Base-by-base conservation (phyloP, 2,329 filamentous ascomycete species). In the Cladosporium cucumerinum region DNA sequence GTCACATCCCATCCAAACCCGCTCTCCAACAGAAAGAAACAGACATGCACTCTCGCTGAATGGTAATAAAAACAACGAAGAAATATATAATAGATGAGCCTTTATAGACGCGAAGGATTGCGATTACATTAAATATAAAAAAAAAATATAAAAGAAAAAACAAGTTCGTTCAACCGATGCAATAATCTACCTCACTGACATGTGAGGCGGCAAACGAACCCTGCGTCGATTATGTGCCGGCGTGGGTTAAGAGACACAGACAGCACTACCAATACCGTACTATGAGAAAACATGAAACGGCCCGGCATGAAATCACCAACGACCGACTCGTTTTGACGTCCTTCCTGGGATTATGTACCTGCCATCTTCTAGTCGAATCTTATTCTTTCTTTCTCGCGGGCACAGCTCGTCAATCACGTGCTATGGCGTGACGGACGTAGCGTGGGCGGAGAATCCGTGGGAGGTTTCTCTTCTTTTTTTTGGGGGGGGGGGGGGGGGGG, bases 361-460 rank as follows among this genome's bases (percentile, higher is more conserved):
- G 16, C 14, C 14, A 0, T 7, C 14, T 18, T 18, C 18, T 3
- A 1, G 14, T 39, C 7, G 34, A 39, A n/a, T n/a, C n/a, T n/a
- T n/a, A n/a, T n/a, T n/a, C n/a, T n/a, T n/a, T n/a, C 18, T 43
- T 43, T 43, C 21, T 10, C 36, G 39, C 14, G n/a, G 39, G 39
- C 39, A 21, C n/a, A 14, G 8, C 28, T 1, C 7, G 28, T 39
- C 30, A 16, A 60, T 48, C 57, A 60, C 57, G 57, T 60, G 57
- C 57, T 60, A 60, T 60, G 57, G 57, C 57, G 57, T 60, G 57
- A 46, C 25, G 36, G 10, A 10, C 57, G 16, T 60, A 48, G 51
- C 51, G 51, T 30, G 51, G 51, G 51, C 25, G 26, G 51, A n/a
- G n/a, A 21, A 23, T 21, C 39, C 39, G 39, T 46, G 39, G 39